These are phyloP conservation scores for Fomitopsis betulina DNA, from an alignment of 1,284 basidiomycete genomes.

Conservation along the genomic window DNA sequence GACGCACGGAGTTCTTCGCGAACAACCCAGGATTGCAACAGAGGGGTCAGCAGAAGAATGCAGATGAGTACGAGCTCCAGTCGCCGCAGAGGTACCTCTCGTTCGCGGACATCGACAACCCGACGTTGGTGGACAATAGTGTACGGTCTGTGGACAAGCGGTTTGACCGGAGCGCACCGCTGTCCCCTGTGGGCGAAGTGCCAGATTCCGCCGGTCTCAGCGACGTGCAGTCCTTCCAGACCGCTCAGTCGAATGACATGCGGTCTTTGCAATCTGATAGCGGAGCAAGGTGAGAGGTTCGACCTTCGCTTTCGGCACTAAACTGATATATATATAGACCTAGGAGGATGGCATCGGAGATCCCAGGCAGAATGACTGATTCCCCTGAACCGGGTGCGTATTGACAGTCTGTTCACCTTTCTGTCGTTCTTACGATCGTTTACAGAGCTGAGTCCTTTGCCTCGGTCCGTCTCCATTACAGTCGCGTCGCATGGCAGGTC, in stretches of 20 bases:
- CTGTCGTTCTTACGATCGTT: background rate
- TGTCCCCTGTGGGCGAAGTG: background rate
- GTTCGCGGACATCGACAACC: conserved; percentile 6
- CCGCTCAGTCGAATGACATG: background rate
- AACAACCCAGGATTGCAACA: background rate
- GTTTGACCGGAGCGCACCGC: background rate
- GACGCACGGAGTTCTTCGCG: conserved; percentile 15
- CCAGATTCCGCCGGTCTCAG: background rate
- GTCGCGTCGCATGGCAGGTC: conserved; percentile 1
- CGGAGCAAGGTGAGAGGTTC: background rate
- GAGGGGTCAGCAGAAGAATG: background rate
- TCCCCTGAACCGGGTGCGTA: conserved; percentile 3
- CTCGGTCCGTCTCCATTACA: conserved; percentile 3
- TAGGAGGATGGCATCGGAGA: background rate
- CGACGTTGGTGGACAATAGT: background rate
- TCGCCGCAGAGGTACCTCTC: background rate
- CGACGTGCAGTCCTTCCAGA: background rate
- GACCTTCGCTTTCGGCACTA: too few species aligned
- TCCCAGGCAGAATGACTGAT: background rate
- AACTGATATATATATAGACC: background rate
- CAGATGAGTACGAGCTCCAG: background rate
- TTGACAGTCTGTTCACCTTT: too few species aligned
- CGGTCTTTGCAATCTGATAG: background rate
- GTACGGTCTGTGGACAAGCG: background rate
- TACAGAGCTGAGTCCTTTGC: background rate